Conservation (phyloP, 495 filamentous ascomycete species). For the Trichoderma erinaceum region DNA sequence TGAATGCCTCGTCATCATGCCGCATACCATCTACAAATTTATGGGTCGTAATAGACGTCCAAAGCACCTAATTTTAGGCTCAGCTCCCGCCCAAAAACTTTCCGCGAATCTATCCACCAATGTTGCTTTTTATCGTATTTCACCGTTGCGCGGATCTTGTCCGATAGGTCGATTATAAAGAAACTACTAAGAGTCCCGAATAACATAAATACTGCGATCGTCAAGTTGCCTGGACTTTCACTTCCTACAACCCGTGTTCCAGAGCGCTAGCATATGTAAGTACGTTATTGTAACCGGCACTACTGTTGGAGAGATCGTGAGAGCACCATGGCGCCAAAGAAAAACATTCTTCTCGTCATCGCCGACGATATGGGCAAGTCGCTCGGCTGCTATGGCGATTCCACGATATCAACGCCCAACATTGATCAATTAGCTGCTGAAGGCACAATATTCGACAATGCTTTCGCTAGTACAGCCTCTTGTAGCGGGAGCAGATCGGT, state of each 20-base stretch:
- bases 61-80: no score
- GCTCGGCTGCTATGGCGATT: conserved; percentile 35
- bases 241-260: no score
- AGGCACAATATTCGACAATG: conserved; percentile 32
- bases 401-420: conserved; percentile 31
- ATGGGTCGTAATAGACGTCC: no score
- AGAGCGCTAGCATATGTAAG: no score
- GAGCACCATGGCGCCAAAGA: conserved; percentile 15
- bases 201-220: neutral
- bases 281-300: no score
- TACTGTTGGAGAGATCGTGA: neutral
- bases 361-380: conserved; percentile 40
- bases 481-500: conserved; percentile 40
- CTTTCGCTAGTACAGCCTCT: conserved; percentile 42
- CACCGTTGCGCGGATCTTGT: neutral
- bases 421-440: conserved; percentile 33
- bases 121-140: neutral
- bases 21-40: no score
- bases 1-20: no score
- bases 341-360: conserved; percentile 36
- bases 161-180: neutral
- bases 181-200: neutral
- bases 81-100: neutral
- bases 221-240: no score
- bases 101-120: conserved; percentile 10